Evolutionary conservation across 768 basidiomycete species (phyloP), one percentile per base, ranked within the genome.

Genomic region (Leucocoprinus leucothites): DNA sequence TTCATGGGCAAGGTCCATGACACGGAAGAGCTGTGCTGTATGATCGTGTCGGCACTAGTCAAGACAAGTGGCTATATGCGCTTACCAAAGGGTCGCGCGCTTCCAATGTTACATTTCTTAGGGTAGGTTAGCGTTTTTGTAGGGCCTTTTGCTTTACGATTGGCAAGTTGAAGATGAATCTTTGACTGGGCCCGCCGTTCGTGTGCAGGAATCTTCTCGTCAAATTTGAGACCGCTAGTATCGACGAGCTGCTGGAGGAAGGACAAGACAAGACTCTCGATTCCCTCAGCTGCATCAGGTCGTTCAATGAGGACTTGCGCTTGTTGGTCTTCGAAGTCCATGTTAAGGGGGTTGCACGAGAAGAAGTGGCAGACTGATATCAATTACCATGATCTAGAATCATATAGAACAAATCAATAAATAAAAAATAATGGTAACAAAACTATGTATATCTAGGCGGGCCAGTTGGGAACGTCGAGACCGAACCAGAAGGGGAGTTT

Each of bases 1-100:
- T 60, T 86, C 85, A 60, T 93, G 87, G n/a, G 82, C 77, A 44
- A 84, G 65, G 59, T 90, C 82, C 45, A 89, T 70, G 3, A 90
- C 78, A 24, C 74, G 77, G 60, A 91, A 76, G 8, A 92, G 64
- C 61, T 86, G 87, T 2, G 91, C 91, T 93, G 34, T 41, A 14
- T 9, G 3, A 24, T 16, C 22, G 11, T 46, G 16, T 22, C 28
- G 18, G 14, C 14, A 21, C 14, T 21, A 21, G 31, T 11, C 31
- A 5, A 31, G 31, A 11, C 5, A 22, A 24, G 42, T 44, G 31
- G 31, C 48, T 47, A 60, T 57, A 63, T 55, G 34, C 41, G 31
- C 53, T 55, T 56, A 75, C 78, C 77, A 38, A 80, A 64, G 6
- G 72, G 62, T 49, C 67, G 69, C 22, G 71, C 67, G 47, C 77